These are phyloP conservation scores for Tolypocladium tundrense DNA, from an alignment of 2,329 filamentous ascomycete genomes.

Conservation along the genomic window DNA sequence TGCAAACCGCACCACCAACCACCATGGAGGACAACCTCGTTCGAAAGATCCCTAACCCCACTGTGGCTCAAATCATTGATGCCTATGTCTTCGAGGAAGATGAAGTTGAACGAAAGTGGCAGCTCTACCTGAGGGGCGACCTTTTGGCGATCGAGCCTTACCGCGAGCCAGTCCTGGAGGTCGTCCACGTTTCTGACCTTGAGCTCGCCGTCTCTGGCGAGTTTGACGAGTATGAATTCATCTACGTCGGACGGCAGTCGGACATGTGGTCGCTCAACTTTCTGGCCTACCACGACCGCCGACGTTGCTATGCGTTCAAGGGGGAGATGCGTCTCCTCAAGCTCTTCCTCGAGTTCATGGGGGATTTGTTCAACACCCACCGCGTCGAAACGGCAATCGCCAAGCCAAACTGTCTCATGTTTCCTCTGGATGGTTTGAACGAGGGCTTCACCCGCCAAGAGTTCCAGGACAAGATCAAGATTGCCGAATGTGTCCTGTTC, in stretches of 20 bases:
- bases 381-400: background rate
- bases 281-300: conserved; percentile 1
- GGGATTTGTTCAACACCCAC: background rate
- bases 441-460: background rate
- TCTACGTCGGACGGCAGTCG: background rate
- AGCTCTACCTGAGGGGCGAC: background rate
- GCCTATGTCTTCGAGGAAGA: background rate
- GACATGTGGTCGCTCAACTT: conserved; percentile 2
- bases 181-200: background rate
- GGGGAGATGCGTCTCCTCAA: conserved; percentile 5
- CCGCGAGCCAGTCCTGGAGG: background rate
- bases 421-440: background rate
- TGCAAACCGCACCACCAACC: background rate
- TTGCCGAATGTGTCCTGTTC: background rate
- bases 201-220: background rate
- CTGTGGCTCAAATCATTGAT: background rate
- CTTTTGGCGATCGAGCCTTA: background rate
- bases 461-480: background rate
- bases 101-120: background rate
- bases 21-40: background rate
- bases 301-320: conserved; percentile 5
- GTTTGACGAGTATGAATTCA: background rate
- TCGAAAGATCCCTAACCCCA: background rate
- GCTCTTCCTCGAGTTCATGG: background rate
- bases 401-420: background rate